Evolutionary conservation across 768 basidiomycete species (phyloP).

Genomic region (Russula foetens): DNA sequence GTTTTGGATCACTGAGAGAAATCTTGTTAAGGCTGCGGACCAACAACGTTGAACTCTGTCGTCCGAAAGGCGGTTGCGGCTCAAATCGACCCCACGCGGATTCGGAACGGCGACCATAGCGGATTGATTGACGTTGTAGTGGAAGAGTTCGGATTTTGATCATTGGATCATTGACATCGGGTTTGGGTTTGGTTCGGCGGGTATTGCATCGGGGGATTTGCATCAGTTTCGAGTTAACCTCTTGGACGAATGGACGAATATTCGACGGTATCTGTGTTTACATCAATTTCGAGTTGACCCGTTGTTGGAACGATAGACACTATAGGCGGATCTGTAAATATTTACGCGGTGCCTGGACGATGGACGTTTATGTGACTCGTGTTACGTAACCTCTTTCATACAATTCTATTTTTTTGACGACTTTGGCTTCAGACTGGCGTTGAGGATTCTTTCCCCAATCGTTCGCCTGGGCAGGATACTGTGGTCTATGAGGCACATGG

Average conservation of each 20-base stretch:
- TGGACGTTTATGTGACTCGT: neutral
- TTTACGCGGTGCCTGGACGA: too few relatives aligned
- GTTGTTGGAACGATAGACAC: too few relatives aligned
- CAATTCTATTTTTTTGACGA: neutral
- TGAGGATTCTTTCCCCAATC: neutral
- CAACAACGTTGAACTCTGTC: conserved; percentile 57
- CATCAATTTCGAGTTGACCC: too few relatives aligned
- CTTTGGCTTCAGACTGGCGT: neutral
- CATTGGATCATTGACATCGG: neutral
- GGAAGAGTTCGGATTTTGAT: conserved; percentile 60
- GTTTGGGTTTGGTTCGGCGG: neutral
- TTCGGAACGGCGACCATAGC: conserved; percentile 47
- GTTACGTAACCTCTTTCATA: neutral
- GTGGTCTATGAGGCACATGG: neutral
- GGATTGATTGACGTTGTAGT: conserved; percentile 54
- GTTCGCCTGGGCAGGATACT: neutral
- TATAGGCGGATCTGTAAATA: too few relatives aligned
- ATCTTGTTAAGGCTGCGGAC: conserved; percentile 55
- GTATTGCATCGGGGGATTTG: too few relatives aligned
- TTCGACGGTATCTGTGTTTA: too few relatives aligned
- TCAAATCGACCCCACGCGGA: conserved; percentile 48
- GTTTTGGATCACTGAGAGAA: neutral
- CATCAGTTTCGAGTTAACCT: too few relatives aligned
- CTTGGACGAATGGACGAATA: too few relatives aligned
- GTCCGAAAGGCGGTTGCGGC: conserved; percentile 56